A percentile compares a stretch with the other conserved stretches of the same genome.
Conservation (phyloP, 2,329 filamentous ascomycete genomes). For the Xenosphaeropsis pyriputrescens region DNA sequence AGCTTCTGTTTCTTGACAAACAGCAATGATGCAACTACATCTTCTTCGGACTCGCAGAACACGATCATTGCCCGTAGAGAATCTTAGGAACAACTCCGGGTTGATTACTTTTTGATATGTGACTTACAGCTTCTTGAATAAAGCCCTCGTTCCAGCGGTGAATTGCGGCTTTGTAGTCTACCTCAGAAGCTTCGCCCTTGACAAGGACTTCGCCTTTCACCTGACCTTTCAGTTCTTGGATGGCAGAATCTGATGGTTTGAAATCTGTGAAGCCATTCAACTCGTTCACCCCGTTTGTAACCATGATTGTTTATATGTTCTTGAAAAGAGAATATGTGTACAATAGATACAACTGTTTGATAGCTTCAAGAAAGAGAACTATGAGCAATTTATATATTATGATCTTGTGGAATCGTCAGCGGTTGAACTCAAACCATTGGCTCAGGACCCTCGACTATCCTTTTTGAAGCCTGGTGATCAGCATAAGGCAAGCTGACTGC, state of each 20-base stretch:
- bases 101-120: background rate
- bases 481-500: too few relatives aligned
- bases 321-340: too few relatives aligned
- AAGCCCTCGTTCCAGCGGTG: slow-evolving; percentile 5
- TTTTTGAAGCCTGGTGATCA: too few relatives aligned
- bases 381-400: too few relatives aligned
- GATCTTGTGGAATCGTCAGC: too few relatives aligned
- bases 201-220: slow-evolving; percentile 3
- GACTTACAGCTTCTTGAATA: slow-evolving; percentile 6
- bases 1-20: slow-evolving; percentile 4
- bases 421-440: too few relatives aligned
- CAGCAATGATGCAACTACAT: slow-evolving; percentile 4
- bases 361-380: too few relatives aligned
- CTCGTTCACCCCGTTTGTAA: background rate
- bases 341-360: too few relatives aligned
- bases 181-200: slow-evolving; percentile 3
- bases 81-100: background rate
- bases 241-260: slow-evolving; percentile 1
- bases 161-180: slow-evolving; percentile 4
- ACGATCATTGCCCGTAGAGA: slow-evolving; percentile 2
- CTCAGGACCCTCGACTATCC: too few relatives aligned
- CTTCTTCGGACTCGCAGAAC: slow-evolving; percentile 5
- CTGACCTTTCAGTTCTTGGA: slow-evolving; percentile 2
- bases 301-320: background rate
- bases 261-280: slow-evolving; percentile 3